Evolutionary conservation across 1,284 basidiomycete species (phyloP), one percentile per base, ranked within the genome.

Genomic region (Ustilago xerochloae): DNA sequence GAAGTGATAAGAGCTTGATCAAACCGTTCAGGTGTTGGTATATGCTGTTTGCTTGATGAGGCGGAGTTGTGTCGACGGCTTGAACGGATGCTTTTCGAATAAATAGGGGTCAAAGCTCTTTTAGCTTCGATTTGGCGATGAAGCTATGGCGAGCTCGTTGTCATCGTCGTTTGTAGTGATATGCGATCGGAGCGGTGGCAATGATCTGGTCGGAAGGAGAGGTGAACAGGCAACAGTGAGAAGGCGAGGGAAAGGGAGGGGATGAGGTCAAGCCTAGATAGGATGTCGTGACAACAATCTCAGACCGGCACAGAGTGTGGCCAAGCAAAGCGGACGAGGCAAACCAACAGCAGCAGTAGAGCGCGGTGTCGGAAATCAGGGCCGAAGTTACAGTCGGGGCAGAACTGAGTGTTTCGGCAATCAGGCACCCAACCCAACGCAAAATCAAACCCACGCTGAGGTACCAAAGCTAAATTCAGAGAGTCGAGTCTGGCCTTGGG

Each of bases 391-490:
- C 10, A 18, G 50, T 52, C n/a, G n/a, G n/a, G n/a, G n/a, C n/a
- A n/a, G n/a, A n/a, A n/a, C n/a, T n/a, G n/a, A n/a, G n/a, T n/a
- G n/a, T n/a, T n/a, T 60, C 49, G 57, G 57, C 57, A 52, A 60
- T 60, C 57, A 51, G 57, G 47, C 38, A 41, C 38, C 36, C n/a
- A 49, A 20, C 26, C 9, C n/a, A n/a, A n/a, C n/a, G n/a, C n/a
- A n/a, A n/a, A n/a, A n/a, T n/a, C n/a, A n/a, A n/a, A n/a, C n/a
- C n/a, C n/a, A n/a, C n/a, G n/a, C n/a, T n/a, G n/a, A n/a, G n/a
- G n/a, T n/a, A n/a, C n/a, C n/a, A n/a, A n/a, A n/a, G n/a, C n/a
- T n/a, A n/a, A n/a, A n/a, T n/a, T n/a, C n/a, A n/a, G n/a, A n/a
- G n/a, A n/a, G n/a, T n/a, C n/a, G n/a, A n/a, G n/a, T n/a, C n/a